Conservation (phyloP, 305 asterid genomes). For the Fraxinus platypoda region DNA sequence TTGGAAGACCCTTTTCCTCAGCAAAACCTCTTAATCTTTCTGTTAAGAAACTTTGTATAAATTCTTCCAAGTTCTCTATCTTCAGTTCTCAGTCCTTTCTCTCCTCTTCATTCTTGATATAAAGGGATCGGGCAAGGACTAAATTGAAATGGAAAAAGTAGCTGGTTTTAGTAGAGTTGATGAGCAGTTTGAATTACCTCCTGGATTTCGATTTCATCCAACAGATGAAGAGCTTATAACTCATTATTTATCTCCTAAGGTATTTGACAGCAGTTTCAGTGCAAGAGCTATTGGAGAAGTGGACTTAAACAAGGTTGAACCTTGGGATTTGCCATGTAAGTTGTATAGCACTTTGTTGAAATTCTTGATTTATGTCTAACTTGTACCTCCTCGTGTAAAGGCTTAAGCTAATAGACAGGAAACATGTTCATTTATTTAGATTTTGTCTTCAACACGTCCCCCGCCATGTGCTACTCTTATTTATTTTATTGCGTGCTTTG, state of each 20-base stretch:
- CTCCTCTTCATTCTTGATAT: conserved; percentile 9
- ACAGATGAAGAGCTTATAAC: conserved; percentile 48
- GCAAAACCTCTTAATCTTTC: conserved; percentile 18
- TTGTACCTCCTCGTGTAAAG: neutral
- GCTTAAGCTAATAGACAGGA: neutral
- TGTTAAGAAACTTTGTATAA: conserved; percentile 8
- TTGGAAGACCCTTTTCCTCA: neutral
- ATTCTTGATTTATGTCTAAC: neutral
- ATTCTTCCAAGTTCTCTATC: conserved; percentile 13
- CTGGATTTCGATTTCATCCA: conserved; percentile 49
- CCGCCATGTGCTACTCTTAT: neutral
- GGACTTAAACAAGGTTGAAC: conserved; percentile 48
- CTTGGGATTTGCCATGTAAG: conserved; percentile 58
- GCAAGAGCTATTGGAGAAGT: conserved; percentile 39
- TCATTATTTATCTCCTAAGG: conserved; percentile 38
- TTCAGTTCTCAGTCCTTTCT: neutral
- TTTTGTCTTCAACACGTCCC: neutral
- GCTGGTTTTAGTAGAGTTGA: neutral
- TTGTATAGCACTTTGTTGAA: neutral
- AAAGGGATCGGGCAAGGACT: neutral
- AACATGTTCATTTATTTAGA: neutral
- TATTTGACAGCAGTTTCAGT: conserved; percentile 25
- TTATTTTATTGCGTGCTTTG: neutral
- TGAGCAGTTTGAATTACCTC: conserved; percentile 34
- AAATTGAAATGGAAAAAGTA: conserved; percentile 27